These are phyloP conservation scores for Dactylis glomerata DNA, from an alignment of 176 grass and related monocot species.

Conservation along the genomic window DNA sequence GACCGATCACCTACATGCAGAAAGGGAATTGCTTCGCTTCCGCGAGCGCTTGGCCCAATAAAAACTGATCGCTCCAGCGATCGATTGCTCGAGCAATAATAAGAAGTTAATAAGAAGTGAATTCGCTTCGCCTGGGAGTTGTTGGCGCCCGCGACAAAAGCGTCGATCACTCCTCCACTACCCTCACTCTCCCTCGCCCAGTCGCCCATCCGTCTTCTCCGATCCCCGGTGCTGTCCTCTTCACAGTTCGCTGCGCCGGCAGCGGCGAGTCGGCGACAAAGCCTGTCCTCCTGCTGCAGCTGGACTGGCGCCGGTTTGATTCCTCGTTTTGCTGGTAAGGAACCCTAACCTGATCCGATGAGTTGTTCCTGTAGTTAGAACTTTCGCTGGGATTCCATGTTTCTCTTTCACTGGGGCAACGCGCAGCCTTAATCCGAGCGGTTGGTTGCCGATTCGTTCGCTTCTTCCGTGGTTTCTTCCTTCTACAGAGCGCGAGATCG, in stretches of 20 bases:
- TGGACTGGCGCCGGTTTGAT: background rate
- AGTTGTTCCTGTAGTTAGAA: background rate
- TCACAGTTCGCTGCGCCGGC: background rate
- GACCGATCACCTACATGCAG: too few relatives aligned
- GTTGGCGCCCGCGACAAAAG: conserved; percentile 9
- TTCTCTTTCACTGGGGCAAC: background rate
- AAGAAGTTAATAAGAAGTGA: too few relatives aligned
- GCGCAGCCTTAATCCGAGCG: background rate
- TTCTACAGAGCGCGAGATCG: background rate
- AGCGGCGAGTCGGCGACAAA: background rate
- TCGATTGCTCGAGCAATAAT: too few relatives aligned
- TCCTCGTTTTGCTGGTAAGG: background rate
- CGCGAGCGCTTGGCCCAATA: too few relatives aligned
- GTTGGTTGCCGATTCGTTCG: background rate
- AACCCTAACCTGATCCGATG: background rate
- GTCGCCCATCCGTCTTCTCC: background rate
- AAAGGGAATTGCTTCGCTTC: too few relatives aligned
- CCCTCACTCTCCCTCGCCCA: background rate
- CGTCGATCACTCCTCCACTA: background rate
- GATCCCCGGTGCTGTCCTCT: background rate
- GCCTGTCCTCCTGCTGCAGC: background rate
- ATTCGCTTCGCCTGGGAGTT: background rate
- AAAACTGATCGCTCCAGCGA: too few relatives aligned
- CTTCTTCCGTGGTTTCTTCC: background rate
- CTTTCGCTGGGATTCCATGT: background rate